A percentile compares a stretch with the other conserved stretches of the same genome.
Conservation (phyloP, 2,329 filamentous ascomycete genomes). For the Coniella lustricola region DNA sequence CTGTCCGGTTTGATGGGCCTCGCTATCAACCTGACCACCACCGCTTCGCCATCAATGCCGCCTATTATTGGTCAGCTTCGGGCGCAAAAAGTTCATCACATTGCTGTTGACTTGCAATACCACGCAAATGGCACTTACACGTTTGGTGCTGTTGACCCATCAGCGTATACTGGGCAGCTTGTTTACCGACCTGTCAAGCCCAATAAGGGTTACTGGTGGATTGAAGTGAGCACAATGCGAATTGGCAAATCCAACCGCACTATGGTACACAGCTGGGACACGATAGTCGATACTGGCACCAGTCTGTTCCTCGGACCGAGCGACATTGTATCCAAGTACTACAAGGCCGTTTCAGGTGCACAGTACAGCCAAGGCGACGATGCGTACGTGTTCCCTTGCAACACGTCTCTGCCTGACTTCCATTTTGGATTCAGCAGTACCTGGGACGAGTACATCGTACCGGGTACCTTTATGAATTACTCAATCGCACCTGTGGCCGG, state of each 20-base stretch:
- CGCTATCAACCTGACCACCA: slow-evolving; percentile 38
- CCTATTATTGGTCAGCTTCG: slow-evolving; percentile 39
- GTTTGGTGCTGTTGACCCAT: slow-evolving; percentile 42
- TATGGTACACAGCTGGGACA: slow-evolving; percentile 36
- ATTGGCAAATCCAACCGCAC: slow-evolving; percentile 26
- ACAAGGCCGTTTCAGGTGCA: slow-evolving; percentile 45
- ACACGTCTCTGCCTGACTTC: slow-evolving; percentile 41
- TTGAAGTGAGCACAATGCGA: slow-evolving; percentile 29
- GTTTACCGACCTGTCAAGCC: slow-evolving; percentile 41
- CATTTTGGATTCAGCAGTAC: slow-evolving; percentile 40
- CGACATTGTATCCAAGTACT: slow-evolving; percentile 53
- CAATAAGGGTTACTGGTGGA: slow-evolving; percentile 40
- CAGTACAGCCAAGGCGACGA: slow-evolving; percentile 37
- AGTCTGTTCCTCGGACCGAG: slow-evolving; percentile 56
- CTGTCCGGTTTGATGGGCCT: slow-evolving; percentile 48
- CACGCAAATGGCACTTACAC: slow-evolving; percentile 42
- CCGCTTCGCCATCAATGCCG: slow-evolving; percentile 34
- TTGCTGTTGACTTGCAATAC: slow-evolving; percentile 43
- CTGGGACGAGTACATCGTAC: slow-evolving; percentile 39
- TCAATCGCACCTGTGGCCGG: slow-evolving; percentile 43
- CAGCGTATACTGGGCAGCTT: slow-evolving; percentile 33
- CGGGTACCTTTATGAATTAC: slow-evolving; percentile 39
- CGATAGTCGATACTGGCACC: slow-evolving; percentile 63
- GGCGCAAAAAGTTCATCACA: slow-evolving; percentile 32
- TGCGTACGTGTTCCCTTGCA: slow-evolving; percentile 49